Base-by-base conservation (phyloP, 2,329 filamentous ascomycete species). In the Periconia digitata region DNA sequence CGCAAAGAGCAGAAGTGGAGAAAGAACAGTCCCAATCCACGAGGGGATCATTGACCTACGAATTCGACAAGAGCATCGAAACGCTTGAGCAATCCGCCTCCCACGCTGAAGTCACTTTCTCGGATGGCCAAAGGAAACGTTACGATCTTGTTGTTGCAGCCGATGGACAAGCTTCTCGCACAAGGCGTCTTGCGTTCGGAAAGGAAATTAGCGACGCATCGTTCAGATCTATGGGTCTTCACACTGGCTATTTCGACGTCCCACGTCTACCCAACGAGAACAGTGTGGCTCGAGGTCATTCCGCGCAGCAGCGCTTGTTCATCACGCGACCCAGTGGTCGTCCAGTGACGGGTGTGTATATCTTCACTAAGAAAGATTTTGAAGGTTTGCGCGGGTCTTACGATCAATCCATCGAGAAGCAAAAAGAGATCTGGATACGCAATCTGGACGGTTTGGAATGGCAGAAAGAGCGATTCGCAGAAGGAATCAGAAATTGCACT, bases 81-180 rank as follows among this genome's bases (percentile, higher is more conserved):
- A 55, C 12, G 37, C 57, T 73, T 13, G 57, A 69, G 6, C 58
- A 76, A 39, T 51, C 67, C 3, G 59, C 66, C 0, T 17, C 18
- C 6, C 40, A 45, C 0, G 72, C 79, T 0, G 55, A 64, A 3
- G 73, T 75, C 0, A 47, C 51, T 1, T 76, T 83, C 46, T 63
- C 67, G 0, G 67, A 80, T 50, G 77, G 76, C 1, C 62, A 61
- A 13, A 67, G 53, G 0, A 71, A 73, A 5, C 59, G 52, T 1
- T 84, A 73, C 40, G 80, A 84, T 54, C 57, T 84, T 1, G 54
- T 84, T 1, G 74, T 83, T 35, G 80, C 76, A 2, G 79, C 80
- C 1, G 81, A 84, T 49, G 81, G 81, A 0, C 72, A 77, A 43
- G 67, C 74, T 6, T 83, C 80, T 1, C 72, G 68, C 18, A 77